phyloP scores from a whole-genome alignment of 2,329 filamentous ascomycete genomes.

The Cladorrhinum sp. region DNA sequence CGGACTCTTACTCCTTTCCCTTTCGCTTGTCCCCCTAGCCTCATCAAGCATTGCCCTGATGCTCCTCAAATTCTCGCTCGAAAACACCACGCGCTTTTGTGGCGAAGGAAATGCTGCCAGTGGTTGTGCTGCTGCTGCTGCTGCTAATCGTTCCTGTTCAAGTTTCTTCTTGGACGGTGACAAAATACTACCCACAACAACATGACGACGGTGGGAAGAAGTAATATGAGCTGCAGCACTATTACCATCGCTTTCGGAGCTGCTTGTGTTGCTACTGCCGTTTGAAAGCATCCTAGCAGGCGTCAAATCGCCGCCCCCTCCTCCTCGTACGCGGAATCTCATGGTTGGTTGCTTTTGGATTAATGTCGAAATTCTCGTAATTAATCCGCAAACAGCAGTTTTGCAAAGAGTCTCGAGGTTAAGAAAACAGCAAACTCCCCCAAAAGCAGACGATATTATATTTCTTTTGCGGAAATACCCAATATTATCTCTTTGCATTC shows the following conservation, averaged over 20 bases:
- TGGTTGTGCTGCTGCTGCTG: too few relatives aligned
- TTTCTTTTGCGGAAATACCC: neutral
- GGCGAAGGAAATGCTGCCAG: neutral
- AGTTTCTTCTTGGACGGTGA: neutral
- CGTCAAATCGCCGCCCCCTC: too few relatives aligned
- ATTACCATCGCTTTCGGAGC: too few relatives aligned
- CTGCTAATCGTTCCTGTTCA: too few relatives aligned
- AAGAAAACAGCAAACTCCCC: neutral
- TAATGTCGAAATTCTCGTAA: neutral
- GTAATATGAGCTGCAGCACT: too few relatives aligned
- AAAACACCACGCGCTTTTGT: constrained; percentile 14
- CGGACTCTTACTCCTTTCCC: neutral
- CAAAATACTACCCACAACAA: neutral
- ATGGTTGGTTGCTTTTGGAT: neutral
- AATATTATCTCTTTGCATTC: neutral
- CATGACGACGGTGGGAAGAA: too few relatives aligned
- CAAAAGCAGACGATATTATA: neutral
- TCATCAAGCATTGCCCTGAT: constrained; percentile 6
- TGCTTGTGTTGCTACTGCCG: too few relatives aligned
- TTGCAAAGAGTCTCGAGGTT: neutral
- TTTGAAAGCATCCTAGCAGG: neutral
- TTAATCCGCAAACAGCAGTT: neutral
- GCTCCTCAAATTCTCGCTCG: constrained; percentile 2
- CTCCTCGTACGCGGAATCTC: neutral
- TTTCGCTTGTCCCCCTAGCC: neutral